Evolutionary conservation across 1,284 basidiomycete genomes (phyloP), one percentile per base, ranked within the genome.

Genomic region (Irpex sp.): DNA sequence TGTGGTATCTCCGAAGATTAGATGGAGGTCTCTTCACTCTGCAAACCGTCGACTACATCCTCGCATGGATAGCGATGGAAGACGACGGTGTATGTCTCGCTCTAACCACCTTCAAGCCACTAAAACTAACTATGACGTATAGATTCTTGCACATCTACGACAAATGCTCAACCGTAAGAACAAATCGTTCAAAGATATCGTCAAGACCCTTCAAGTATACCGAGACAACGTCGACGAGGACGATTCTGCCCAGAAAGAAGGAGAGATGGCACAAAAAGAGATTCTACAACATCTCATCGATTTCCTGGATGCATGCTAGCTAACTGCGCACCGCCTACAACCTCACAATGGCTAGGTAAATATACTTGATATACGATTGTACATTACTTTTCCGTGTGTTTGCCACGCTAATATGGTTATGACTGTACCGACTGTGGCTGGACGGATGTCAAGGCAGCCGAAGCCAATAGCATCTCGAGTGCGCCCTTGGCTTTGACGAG

Each of bases 61-160:
- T 98, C 33, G 95, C 92, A 1, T 99, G 97, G 97, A 76, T 98
- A 33, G 85, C 87, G 62, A 97, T 98, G 95, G 97, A 99, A 77
- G 97, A 99, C 69, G 97, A 99, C 70, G 97, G 95, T 36, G 95
- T 96, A 77, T 65, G 92, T 73, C 37, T 35, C 65, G 37, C 37
- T 26, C 58, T 43, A 33, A 61, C 50, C 26, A 33, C 31, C 11
- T 15, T 19, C 53, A 19, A 36, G 11, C 31, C 39, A 15, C 46
- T 19, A 6, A 58, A 69, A 68, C 49, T 73, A 31, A 19, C 9
- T 53, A 64, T 57, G 60, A 26, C 9, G 13, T 46, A 15, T 56
- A 94, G 93, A 84, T 92, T 61, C 87, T 86, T 49, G 77, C 79
- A 15, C 95, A 97, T 74, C 79, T 88, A 7, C 75, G 83, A 60